A percentile compares a stretch with the other conserved stretches of the same genome.
phyloP scores from a whole-genome alignment of 371 early-diverging fungal species.

The Mycotypha africana region DNA sequence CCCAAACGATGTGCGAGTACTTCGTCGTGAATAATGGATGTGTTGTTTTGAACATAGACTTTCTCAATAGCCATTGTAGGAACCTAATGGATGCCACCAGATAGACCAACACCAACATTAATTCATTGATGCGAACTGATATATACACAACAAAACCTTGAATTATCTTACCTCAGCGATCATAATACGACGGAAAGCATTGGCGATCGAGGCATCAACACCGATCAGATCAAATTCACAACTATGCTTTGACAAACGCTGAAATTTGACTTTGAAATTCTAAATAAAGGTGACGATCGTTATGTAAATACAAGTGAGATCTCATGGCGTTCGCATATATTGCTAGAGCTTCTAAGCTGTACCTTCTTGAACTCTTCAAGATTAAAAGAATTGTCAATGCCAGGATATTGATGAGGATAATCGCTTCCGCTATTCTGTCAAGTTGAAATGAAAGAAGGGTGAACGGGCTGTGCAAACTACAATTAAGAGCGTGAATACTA shows the following conservation, averaged over 20 bases:
- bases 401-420: conserved; percentile 61
- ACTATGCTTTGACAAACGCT: conserved; percentile 57
- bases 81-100: conserved; percentile 41
- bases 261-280: conserved; percentile 67
- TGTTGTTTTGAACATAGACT: conserved; percentile 94
- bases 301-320: too few relatives aligned
- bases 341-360: not conserved
- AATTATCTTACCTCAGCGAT: conserved; percentile 75
- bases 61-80: conserved; percentile 98
- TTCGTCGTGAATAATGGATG: conserved; percentile 96
- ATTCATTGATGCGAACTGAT: too few relatives aligned
- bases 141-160: not conserved
- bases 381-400: conserved; percentile 47
- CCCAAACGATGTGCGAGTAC: conserved; percentile 97
- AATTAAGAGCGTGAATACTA: too few relatives aligned
- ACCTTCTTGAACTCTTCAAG: conserved; percentile 64
- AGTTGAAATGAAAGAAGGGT: not conserved
- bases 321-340: too few relatives aligned
- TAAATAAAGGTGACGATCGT: conserved; percentile 12
- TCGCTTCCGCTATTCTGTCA: conserved; percentile 60
- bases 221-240: conserved; percentile 97
- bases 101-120: too few relatives aligned
- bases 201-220: conserved; percentile 92
- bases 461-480: not conserved
- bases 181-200: conserved; percentile 94